Evolutionary conservation across 2,329 filamentous ascomycete genomes (phyloP), one percentile per base, ranked within the genome.

Genomic region (Aureobasidium namibiae): DNA sequence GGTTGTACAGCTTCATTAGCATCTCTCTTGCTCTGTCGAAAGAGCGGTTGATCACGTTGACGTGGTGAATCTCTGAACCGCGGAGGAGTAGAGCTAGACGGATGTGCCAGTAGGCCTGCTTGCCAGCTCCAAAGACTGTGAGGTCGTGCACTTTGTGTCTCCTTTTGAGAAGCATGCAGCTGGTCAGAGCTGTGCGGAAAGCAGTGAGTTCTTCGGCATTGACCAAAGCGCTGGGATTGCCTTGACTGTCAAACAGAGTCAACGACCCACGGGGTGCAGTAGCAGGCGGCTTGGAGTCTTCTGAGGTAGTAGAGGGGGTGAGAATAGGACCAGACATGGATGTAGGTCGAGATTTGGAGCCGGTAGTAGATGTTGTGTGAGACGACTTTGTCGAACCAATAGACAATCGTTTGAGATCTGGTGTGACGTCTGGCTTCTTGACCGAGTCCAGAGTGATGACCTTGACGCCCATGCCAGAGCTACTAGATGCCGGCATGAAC

Each of bases 71-170:
- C 21, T 90, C 89, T 46, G 75, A 68, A 0, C 79, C 78, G 1
- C 82, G 87, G 52, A 94, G 79, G 63, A 92, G 80, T 11, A 97
- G 80, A 0, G 92, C 87, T 4, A 97, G 81, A 0, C 91, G 86
- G 44, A 95, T 84, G 70, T 96, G 92, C 92, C 92, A 97, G 76
- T 92, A 95, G 13, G 92, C 92, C 75, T 96, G 92, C 65, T 87
- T 85, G 46, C 92, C 92, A 34, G 88, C 86, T 24, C 92, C 92
- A 70, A 96, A 97, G 56, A 95, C 87, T 14, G 87, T 86, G 11
- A 96, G 69, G 14, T 86, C 89, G 68, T 87, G 85, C 42, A 95
- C 86, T 29, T 81, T 81, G 59, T 81, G 77, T 59, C 92, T 88
- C 67, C 78, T 78, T 65, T 75, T 77, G 67, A 83, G 82, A 18